Percentiles rank a stretch among this genome's conserved stretches.
Conservation (phyloP, 2,329 filamentous ascomycete species). For the Xylaria sp. region DNA sequence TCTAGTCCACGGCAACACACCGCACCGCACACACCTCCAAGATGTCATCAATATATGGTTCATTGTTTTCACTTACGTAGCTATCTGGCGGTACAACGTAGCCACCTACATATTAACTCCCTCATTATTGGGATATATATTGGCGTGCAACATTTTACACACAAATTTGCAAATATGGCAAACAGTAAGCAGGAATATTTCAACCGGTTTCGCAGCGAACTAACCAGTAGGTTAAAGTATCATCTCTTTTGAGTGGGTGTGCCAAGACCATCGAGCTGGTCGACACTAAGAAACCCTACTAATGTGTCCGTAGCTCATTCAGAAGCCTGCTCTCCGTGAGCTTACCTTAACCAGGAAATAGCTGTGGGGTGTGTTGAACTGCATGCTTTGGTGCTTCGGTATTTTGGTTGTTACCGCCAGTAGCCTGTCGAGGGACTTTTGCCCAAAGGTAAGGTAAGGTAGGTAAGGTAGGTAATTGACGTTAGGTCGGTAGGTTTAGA, state of each 20-base stretch:
- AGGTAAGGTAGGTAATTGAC: too few species aligned
- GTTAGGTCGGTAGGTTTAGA: too few species aligned
- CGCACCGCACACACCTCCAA: not conserved
- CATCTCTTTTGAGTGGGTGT: constrained; percentile 28
- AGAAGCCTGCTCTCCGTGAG: constrained; percentile 12
- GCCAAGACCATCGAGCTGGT: constrained; percentile 26
- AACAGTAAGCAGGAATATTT: constrained; percentile 34
- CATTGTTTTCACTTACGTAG: not conserved
- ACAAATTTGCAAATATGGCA: constrained; percentile 19
- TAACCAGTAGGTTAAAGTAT: constrained; percentile 31
- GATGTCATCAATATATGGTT: not conserved
- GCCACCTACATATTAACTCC: not conserved
- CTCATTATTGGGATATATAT: constrained; percentile 14
- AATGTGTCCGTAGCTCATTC: constrained; percentile 15
- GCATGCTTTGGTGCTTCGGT: too few species aligned
- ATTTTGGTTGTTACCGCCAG: not conserved
- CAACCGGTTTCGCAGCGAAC: constrained; percentile 18
- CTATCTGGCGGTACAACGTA: constrained; percentile 1
- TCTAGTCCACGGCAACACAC: too few species aligned
- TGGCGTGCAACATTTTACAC: constrained; percentile 8
- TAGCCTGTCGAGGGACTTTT: not conserved
- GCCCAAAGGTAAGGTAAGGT: too few species aligned
- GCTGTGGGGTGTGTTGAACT: too few species aligned
- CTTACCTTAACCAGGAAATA: constrained; percentile 2
- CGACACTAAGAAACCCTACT: constrained; percentile 22